Percentiles rank a stretch among this genome's conserved stretches.
Evolutionary conservation across 176 grass and related monocot genomes (phyloP).

Genomic region (Cocos nucifera): DNA sequence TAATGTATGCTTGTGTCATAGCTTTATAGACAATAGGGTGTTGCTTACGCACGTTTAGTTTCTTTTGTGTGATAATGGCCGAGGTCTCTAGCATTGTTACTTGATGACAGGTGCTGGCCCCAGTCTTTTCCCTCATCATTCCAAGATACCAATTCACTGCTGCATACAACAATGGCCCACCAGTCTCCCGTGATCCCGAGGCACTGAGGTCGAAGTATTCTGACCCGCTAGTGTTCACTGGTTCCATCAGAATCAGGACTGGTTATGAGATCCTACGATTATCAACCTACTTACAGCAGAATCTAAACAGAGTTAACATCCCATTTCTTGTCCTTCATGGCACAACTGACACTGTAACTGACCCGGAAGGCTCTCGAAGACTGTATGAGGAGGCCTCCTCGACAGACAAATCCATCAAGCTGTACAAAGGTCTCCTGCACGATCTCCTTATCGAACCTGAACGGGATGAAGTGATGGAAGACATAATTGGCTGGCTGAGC

Average conservation of each 20-base stretch:
- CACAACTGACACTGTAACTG: conserved; percentile 51
- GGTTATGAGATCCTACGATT: conserved; percentile 77
- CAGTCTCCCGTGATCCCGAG: conserved; percentile 59
- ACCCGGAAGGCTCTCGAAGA: conserved; percentile 45
- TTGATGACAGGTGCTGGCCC: conserved; percentile 43
- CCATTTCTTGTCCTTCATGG: conserved; percentile 72
- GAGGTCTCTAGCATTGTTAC: too few species aligned
- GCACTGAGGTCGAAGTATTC: conserved; percentile 63
- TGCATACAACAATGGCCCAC: conserved; percentile 31
- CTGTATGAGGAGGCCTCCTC: conserved; percentile 44
- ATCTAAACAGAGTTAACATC: conserved; percentile 32
- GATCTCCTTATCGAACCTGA: conserved; percentile 90
- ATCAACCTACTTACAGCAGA: conserved; percentile 44
- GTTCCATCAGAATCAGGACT: conserved; percentile 63
- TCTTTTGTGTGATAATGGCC: too few species aligned
- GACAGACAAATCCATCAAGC: conserved; percentile 45
- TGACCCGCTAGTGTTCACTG: conserved; percentile 80
- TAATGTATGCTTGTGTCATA: too few species aligned
- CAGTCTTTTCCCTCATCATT: conserved; percentile 53
- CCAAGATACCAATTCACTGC: conserved; percentile 59
- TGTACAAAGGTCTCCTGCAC: conserved; percentile 57
- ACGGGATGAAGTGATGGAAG: conserved; percentile 42
- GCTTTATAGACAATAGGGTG: too few species aligned
- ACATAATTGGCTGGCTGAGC: conserved; percentile 58
- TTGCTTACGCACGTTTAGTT: too few species aligned